Evolutionary conservation across 805 yeast species (phyloP).

Genomic region (Zygosaccharomyces rouxii): DNA sequence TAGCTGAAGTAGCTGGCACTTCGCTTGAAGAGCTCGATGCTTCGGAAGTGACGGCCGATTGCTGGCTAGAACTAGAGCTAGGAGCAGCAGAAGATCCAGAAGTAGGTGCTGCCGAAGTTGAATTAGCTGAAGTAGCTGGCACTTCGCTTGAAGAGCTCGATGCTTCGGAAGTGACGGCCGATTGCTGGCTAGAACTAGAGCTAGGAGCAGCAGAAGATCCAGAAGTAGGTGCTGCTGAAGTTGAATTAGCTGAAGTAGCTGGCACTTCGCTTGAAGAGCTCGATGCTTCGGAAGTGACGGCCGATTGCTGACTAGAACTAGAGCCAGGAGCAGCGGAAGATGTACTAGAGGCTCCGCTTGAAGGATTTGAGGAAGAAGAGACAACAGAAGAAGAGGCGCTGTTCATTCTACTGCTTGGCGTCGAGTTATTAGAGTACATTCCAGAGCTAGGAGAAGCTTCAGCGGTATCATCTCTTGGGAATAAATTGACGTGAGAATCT

Average conservation of each 20-base stretch:
- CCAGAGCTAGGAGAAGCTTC: not conserved
- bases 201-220: not conserved
- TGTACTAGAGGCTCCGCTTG: not conserved
- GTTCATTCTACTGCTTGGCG: not conserved
- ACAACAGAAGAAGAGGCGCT: not conserved
- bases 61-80: not conserved
- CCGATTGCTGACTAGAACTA: no score
- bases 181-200: no score
- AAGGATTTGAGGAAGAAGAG: not conserved
- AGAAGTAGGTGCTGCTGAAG: no score
- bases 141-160: slow-evolving; percentile 1
- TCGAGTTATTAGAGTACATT: not conserved
- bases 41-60: not conserved
- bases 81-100: not conserved
- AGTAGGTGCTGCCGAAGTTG: not conserved
- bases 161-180: no score
- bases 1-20: not conserved
- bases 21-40: not conserved
- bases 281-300: no score
- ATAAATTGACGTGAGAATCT: not conserved
- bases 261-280: no score
- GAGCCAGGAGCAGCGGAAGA: no score
- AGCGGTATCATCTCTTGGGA: not conserved
- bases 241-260: no score
- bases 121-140: not conserved